Base-by-base conservation (phyloP, 2,329 filamentous ascomycete species). In the Remersonia thermophila region DNA sequence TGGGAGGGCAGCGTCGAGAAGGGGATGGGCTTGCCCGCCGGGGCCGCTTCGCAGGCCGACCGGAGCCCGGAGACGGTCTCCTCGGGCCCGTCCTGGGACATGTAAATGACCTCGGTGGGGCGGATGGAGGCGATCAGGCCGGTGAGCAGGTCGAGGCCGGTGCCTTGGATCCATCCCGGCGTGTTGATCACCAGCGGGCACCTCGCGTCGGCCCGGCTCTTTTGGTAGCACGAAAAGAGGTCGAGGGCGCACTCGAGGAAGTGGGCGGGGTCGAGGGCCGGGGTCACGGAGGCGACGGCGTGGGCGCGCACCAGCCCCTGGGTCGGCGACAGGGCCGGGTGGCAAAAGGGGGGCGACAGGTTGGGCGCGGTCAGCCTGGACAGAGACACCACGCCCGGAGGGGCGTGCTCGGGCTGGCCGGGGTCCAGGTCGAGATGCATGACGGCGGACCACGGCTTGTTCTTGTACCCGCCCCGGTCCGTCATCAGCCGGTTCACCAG, bases 361-460 rank as follows among this genome's bases (percentile, higher is more conserved):
- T 83, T 76, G 0, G 77, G 72, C 20, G 65, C 56, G 1, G 60
- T 63, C 9, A 86, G 57, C 18, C 71, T 64, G 11, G 78, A 61
- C 3, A 89, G 69, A 2, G 81, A 82, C 14, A 89, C 51, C 11
- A 80, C 75, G 1, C 83, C 82, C 1, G 77, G 71, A 1, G 77
- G 67, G 0, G 71, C 72, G 52, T 80, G 86, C 51, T 87, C 83
- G 3, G 83, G 80, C 49, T 86, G 82, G 0, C 77, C 79, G 1
- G 81, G 80, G 51, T 91, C 83, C 8, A 89, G 63, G 47, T 91
- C 83, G 6, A 91, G 65, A n/a, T 80, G 61, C 37, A 65, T 67
- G 17, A 80, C 61, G 33, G 56, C 42, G 2, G 49, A 39, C 46
- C 52, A 47, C n/a, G 45, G 37, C 14, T 50, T 27, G 47, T 46